Evolutionary conservation across 768 basidiomycete species (phyloP), one percentile per base, ranked within the genome.

Genomic region (Hygrophoropsis aurantiaca): DNA sequence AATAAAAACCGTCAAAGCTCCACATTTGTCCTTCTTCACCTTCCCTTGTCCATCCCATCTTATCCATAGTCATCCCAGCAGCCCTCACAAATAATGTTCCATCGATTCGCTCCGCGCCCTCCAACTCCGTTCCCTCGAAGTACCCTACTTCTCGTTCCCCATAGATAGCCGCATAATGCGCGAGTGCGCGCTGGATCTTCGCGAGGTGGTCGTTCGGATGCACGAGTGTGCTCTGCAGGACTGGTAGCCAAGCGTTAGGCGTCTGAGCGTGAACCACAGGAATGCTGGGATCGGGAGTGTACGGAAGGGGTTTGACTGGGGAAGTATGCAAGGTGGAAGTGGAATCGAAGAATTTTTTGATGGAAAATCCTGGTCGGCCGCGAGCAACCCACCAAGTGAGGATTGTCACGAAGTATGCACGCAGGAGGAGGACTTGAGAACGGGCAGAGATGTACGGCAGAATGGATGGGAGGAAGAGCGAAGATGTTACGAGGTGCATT

Each of bases 41-140:
- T 46, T 75, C 72, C 11, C 70, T 56, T 54, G 61, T 69, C 72
- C 71, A 74, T 11, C 73, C 73, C 9, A 69, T 35, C 20, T 56
- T 56, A 33, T 68, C 59, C 20, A 58, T 53, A 0, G 66, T 68
- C 37, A 71, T 35, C 37, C 65, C 41, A 3, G 68, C 56, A 9
- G 53, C 53, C 45, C 64, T 54, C 50, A 67, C 20, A 49, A 71
- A 71, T 32, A 73, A 7, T 3, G 69, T 61, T 23, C 72, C 72
- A 26, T 72, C 70, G 13, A 72, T 35, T 2, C 58, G 20, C 23
- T 58, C 70, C 0, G 63, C 64, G 0, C 52, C 70, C 18, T 58
- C 59, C 36, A 73, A 40, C 26, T 60, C 59, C 1, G 65, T 66
- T 8, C 56, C 54, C 30, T 54, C 44, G 36, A 61, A 59, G 50